Conservation (phyloP, 1,139 yeast species). For the Pichia sp. region DNA sequence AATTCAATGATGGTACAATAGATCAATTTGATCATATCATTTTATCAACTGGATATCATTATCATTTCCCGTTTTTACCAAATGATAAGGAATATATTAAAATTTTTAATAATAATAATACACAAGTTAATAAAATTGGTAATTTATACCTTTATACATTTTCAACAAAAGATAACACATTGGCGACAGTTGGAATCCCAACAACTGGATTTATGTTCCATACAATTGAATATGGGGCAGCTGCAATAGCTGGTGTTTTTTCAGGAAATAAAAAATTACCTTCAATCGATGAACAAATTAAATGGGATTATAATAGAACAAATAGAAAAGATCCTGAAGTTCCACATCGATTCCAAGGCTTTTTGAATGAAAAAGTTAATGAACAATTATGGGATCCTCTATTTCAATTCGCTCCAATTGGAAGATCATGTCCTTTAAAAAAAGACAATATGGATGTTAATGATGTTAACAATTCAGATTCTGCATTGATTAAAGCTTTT, state of each 20-base stretch:
- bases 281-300: slow-evolving; percentile 19
- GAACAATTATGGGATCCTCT: slow-evolving; percentile 19
- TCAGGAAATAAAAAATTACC: slow-evolving; percentile 27
- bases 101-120: slow-evolving; percentile 6
- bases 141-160: slow-evolving; percentile 34
- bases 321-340: slow-evolving; percentile 15
- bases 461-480: slow-evolving; percentile 13
- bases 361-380: slow-evolving; percentile 11
- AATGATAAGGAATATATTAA: slow-evolving; percentile 14
- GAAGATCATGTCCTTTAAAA: slow-evolving; percentile 13
- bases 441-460: slow-evolving; percentile 5
- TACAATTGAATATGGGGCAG: slow-evolving; percentile 39
- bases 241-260: slow-evolving; percentile 46
- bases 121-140: slow-evolving; percentile 29
- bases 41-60: slow-evolving; percentile 43
- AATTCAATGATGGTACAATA: slow-evolving; percentile 34
- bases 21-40: slow-evolving; percentile 35
- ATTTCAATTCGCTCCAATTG: slow-evolving; percentile 11
- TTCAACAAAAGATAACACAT: slow-evolving; percentile 37
- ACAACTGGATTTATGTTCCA: slow-evolving; percentile 37
- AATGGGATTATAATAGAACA: slow-evolving; percentile 19
- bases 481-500: slow-evolving; percentile 12
- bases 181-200: slow-evolving; percentile 39
- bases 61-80: slow-evolving; percentile 35
- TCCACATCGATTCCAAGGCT: slow-evolving; percentile 17